These are phyloP conservation scores for Chalara sp. DNA, from an alignment of 2,329 filamentous ascomycete genomes.

Conservation along the genomic window DNA sequence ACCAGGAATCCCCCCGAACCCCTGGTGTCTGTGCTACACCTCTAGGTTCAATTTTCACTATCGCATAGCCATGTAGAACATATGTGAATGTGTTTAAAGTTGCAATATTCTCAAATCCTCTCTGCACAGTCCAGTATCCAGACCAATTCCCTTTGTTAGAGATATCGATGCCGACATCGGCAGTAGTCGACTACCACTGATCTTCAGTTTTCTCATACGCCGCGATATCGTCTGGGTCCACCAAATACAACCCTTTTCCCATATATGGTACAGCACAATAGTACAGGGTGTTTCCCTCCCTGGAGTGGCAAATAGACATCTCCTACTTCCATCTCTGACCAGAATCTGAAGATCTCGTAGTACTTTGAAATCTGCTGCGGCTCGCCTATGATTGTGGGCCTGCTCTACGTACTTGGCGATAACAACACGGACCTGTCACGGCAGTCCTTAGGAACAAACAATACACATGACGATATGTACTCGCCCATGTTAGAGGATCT, in stretches of 20 bases:
- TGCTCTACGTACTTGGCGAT: not conserved
- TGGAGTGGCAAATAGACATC: slow-evolving; percentile 5
- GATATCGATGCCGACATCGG: slow-evolving; percentile 1
- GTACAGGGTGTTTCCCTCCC: slow-evolving; percentile 1
- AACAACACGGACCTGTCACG: not conserved
- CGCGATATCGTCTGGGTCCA: slow-evolving; percentile 4
- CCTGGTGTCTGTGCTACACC: slow-evolving; percentile 8
- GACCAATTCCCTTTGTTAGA: not conserved
- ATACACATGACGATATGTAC: not conserved
- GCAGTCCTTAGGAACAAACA: not conserved
- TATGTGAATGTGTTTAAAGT: slow-evolving; percentile 9
- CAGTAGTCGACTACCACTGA: slow-evolving; percentile 7
- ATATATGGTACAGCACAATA: slow-evolving; percentile 3
- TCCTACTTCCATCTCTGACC: slow-evolving; percentile 2
- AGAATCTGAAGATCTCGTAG: slow-evolving; percentile 4
- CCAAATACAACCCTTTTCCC: slow-evolving; percentile 3
- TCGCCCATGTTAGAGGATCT: not conserved
- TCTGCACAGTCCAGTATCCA: not conserved
- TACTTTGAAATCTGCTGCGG: slow-evolving; percentile 5
- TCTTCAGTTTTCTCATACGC: slow-evolving; percentile 9
- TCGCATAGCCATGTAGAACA: slow-evolving; percentile 7
- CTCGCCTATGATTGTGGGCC: slow-evolving; percentile 1
- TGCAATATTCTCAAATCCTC: slow-evolving; percentile 9
- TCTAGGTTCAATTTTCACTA: slow-evolving; percentile 8
- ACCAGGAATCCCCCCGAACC: slow-evolving; percentile 1